These are phyloP conservation scores for Eutrema yunnanense DNA, from an alignment of 345 rosid genomes.

Conservation along the genomic window DNA sequence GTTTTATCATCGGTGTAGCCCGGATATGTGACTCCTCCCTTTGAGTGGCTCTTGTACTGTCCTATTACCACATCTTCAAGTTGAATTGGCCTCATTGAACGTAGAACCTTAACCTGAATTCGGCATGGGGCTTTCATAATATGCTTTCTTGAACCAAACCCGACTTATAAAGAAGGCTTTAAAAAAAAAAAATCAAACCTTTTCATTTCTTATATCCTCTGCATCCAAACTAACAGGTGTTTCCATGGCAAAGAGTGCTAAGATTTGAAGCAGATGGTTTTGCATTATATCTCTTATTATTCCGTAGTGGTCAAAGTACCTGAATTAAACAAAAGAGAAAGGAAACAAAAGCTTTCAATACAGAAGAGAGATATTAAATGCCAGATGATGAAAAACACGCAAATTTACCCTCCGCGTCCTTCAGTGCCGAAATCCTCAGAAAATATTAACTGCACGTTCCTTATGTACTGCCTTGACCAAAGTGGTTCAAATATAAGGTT, in stretches of 20 bases:
- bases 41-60: constrained; percentile 91
- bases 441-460: constrained; percentile 86
- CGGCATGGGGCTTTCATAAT: constrained; percentile 3
- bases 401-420: constrained; percentile 96
- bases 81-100: constrained; percentile 85
- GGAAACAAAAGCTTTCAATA: neutral
- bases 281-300: constrained; percentile 98
- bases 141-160: constrained; percentile 1
- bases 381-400: neutral
- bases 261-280: constrained; percentile 96
- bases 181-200: constrained; percentile 38
- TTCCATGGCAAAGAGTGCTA: constrained; percentile 99
- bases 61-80: constrained; percentile 81
- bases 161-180: neutral
- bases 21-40: constrained; percentile 74
- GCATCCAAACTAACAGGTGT: constrained; percentile 98
- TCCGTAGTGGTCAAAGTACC: constrained; percentile 94
- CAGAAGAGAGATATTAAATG: neutral
- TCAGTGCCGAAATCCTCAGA: constrained; percentile 99
- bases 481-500: constrained; percentile 95
- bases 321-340: constrained; percentile 17
- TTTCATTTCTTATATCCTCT: constrained; percentile 95
- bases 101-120: constrained; percentile 84
- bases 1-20: constrained; percentile 88
- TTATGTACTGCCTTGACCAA: constrained; percentile 96